Evolutionary conservation across 2,329 filamentous ascomycete species (phyloP), one percentile per base, ranked within the genome.

Genomic region (Epichloe aotearoae): DNA sequence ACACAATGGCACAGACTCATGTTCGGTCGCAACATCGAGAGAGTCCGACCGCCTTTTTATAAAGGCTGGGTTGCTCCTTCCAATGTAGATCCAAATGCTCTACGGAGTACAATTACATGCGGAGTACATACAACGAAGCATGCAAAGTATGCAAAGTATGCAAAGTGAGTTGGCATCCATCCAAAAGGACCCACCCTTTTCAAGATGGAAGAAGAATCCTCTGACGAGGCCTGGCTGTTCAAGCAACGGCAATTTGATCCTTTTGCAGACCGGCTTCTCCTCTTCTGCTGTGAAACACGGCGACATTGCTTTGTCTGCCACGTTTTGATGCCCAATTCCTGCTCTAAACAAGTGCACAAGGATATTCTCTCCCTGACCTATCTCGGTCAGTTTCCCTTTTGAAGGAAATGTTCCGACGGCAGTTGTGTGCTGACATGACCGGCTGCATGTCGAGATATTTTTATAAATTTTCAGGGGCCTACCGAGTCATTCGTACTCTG

Each of bases 101-200:
- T 19, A n/a, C n/a, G n/a, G n/a, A n/a, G n/a, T n/a, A n/a, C n/a
- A n/a, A n/a, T 20, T 20, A 20, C 20, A 20, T 20, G 4, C 20
- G 20, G 20, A 20, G 20, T 23, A 23, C n/a, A n/a, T n/a, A n/a
- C n/a, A n/a, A n/a, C n/a, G n/a, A n/a, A n/a, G n/a, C n/a, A n/a
- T n/a, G n/a, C n/a, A n/a, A n/a, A n/a, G n/a, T n/a, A n/a, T n/a
- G n/a, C 23, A 6, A 6, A 23, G 5, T 49, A 55, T 54, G 52
- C 54, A 56, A 48, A 46, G 46, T 55, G 52, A 52, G 52, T 50
- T 55, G 54, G 54, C 54, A 40, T 47, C 40, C 54, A 40, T 47
- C 40, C 38, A 39, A 44, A 42, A 39, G 41, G 50, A 34, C 52
- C 48, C 52, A 54, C 52, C 20, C 36, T 43, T 33, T 38, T 38